Evolutionary conservation across 225 moss, liverwort and hornwort species (phyloP), one percentile per base, ranked within the genome.

Genomic region (Straminergon stramineum): DNA sequence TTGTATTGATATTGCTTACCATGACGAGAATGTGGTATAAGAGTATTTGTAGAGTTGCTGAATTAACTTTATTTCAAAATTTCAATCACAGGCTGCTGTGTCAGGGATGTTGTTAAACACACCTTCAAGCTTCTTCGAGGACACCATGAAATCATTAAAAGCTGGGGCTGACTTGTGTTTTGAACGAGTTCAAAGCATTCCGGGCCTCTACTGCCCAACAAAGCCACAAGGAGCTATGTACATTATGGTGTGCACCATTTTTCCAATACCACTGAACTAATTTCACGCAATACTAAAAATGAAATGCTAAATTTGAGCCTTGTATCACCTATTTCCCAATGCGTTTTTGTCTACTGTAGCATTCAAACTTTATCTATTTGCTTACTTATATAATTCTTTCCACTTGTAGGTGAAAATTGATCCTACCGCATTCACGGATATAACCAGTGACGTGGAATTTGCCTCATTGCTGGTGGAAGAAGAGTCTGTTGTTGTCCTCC

Each of bases 141-240:
- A 92, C n/a, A 95, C 95, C 12, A 11, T 84, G 7, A 89, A 91
- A n/a, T 94, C 93, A 24, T 91, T 98, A 48, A 93, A 94, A 89
- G 85, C 73, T 34, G 97, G 98, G 74, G 91, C 95, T 35, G 94
- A 95, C 71, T 66, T 94, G 39, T 96, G 96, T 88, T 95, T 90
- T 81, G 83, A 91, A 39, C 91, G 96, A 74, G 92, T 96, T 41
- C 92, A 95, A 86, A 73, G 81, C 83, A 96, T 98, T 66, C 84
- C 22, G 8, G 96, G 97, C 19, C 91, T 98, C 73, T 74, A 95
- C 81, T 94, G 95, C 82, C 93, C 93, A 17, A 91, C 93, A 66
- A 95, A 94, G 89, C 96, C 98, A 76, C 94, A 97, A 84, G 98
- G 98, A 87, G 96, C 97, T 13, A 97, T 98, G 98, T 98, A 96